Evolutionary conservation across 331 rosid genomes (phyloP).

Genomic region (Pyracantha coccinea): DNA sequence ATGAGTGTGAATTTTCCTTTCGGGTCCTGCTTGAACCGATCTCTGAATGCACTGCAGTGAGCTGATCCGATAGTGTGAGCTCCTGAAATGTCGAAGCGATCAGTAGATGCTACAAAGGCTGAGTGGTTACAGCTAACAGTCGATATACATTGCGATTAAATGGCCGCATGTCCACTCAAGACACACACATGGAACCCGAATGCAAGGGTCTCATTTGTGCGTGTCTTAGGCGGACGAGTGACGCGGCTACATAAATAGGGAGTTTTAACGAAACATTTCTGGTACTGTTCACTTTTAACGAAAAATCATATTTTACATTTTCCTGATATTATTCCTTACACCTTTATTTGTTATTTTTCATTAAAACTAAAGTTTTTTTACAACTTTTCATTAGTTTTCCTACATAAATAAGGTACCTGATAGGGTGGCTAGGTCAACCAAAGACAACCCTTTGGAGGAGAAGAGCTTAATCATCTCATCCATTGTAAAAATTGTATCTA

Average conservation of each 20-base stretch:
- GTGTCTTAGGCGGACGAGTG: too few relatives aligned
- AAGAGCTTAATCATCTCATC: constrained; percentile 67
- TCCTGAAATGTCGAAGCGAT: constrained; percentile 33
- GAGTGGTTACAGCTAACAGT: background rate
- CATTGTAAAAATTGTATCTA: constrained; percentile 74
- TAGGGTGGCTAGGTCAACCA: constrained; percentile 70
- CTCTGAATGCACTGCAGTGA: constrained; percentile 70
- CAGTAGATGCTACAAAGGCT: background rate
- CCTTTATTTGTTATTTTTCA: too few relatives aligned
- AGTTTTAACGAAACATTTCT: too few relatives aligned
- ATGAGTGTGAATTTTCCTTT: constrained; percentile 43
- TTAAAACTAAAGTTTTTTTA: too few relatives aligned
- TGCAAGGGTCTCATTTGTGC: too few relatives aligned
- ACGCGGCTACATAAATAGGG: background rate
- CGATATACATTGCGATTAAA: background rate
- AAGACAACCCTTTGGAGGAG: constrained; percentile 67
- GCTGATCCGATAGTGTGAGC: constrained; percentile 83
- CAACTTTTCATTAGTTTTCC: too few relatives aligned
- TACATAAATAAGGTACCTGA: constrained; percentile 37
- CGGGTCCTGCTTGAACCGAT: constrained; percentile 44
- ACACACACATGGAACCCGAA: too few relatives aligned
- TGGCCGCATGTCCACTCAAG: too few relatives aligned
- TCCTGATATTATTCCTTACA: too few relatives aligned
- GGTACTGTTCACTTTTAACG: too few relatives aligned
- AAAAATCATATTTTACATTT: too few relatives aligned